These are phyloP conservation scores for Eimeria zaria DNA, from an alignment of 169 alveolate genomes.

Conservation along the genomic window DNA sequence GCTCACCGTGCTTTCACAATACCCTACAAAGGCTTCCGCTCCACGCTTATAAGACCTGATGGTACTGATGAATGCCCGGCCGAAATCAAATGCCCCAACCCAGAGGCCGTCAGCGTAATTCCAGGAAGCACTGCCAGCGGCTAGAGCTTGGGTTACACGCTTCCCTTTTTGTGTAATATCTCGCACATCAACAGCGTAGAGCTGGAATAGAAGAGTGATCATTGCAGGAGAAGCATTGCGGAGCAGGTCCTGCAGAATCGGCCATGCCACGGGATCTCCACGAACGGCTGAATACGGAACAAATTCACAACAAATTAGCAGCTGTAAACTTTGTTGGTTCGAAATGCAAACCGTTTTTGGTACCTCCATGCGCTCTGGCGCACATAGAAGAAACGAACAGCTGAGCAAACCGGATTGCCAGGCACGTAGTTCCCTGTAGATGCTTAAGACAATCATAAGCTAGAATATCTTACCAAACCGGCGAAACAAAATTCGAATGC, in stretches of 20 bases:
- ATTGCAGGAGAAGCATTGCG: slow-evolving; percentile 54
- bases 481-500: slow-evolving; percentile 29
- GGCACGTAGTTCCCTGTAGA: not conserved
- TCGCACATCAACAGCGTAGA: slow-evolving; percentile 64
- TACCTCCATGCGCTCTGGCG: not conserved
- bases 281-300: slow-evolving; percentile 46
- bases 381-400: not conserved
- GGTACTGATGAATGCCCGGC: slow-evolving; percentile 42
- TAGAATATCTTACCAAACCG: slow-evolving; percentile 24
- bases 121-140: slow-evolving; percentile 79
- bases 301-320: not conserved
- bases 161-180: slow-evolving; percentile 60
- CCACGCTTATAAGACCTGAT: slow-evolving; percentile 7
- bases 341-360: not conserved
- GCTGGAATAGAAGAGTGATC: slow-evolving; percentile 82
- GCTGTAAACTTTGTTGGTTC: not conserved
- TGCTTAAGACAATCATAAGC: not conserved
- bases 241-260: slow-evolving; percentile 67
- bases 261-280: slow-evolving; percentile 66
- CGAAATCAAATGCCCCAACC: slow-evolving; percentile 76
- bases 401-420: not conserved
- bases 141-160: slow-evolving; percentile 51
- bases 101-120: slow-evolving; percentile 76
- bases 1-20: slow-evolving; percentile 42
- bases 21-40: slow-evolving; percentile 58